Percentiles rank a stretch among this genome's conserved stretches.
Conservation (phyloP, 73 alveolate genomes). For the Vitrella brassicaformis region DNA sequence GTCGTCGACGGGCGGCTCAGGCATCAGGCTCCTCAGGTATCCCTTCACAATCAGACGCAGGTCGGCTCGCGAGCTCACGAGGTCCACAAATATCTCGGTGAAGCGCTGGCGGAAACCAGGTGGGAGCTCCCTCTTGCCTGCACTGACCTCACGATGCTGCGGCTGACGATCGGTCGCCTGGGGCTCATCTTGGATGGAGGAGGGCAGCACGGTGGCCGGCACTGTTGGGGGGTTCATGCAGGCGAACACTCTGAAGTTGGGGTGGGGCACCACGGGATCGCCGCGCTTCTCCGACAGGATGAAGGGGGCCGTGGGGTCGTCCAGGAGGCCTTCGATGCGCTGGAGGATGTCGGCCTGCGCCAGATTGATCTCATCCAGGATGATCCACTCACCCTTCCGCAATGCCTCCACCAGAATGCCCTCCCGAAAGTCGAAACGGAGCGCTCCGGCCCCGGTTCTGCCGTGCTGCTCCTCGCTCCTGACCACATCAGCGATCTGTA, state of each 20-base stretch:
- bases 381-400: conserved; percentile 42
- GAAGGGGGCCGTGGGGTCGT: not conserved
- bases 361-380: conserved; percentile 80
- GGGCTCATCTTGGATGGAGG: not conserved
- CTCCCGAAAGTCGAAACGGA: conserved; percentile 56
- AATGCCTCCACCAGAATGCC: conserved; percentile 59
- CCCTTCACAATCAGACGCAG: conserved; percentile 1
- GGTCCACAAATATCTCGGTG: conserved; percentile 84
- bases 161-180: too few species aligned
- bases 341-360: conserved; percentile 62
- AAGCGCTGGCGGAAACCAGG: conserved; percentile 61
- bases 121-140: conserved; percentile 46
- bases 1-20: conserved; percentile 24
- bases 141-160: too few species aligned
- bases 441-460: conserved; percentile 49
- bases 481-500: not conserved
- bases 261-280: conserved; percentile 56
- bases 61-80: conserved; percentile 67
- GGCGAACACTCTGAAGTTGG: conserved; percentile 87
- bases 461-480: not conserved
- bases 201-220: too few species aligned
- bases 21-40: conserved; percentile 10
- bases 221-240: conserved; percentile 99
- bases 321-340: conserved; percentile 29
- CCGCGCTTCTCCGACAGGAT: not conserved